Percentiles rank a stretch among this genome's conserved stretches.
phyloP scores from a whole-genome alignment of 129 eudicot species.

The Lonicera japonica region DNA sequence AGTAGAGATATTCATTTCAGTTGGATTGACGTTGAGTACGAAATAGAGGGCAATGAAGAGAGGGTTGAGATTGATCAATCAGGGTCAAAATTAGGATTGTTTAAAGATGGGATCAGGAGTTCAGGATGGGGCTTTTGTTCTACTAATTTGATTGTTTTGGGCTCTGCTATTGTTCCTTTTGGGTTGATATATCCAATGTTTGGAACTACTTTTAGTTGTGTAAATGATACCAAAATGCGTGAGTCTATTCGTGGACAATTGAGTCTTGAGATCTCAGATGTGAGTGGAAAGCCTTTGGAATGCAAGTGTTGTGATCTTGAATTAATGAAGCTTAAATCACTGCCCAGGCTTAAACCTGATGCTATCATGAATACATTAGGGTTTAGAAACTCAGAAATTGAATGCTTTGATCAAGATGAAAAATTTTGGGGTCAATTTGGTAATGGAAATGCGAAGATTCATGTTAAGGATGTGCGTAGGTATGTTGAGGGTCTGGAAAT shows the following conservation, averaged over 20 bases:
- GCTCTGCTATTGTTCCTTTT: slow-evolving; percentile 73
- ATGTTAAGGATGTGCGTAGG: slow-evolving; percentile 38
- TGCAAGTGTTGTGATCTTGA: slow-evolving; percentile 75
- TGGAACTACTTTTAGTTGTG: slow-evolving; percentile 27
- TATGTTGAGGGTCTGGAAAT: slow-evolving; percentile 17
- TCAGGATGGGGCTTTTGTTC: slow-evolving; percentile 86
- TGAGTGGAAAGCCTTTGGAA: slow-evolving; percentile 66
- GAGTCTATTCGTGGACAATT: slow-evolving; percentile 36
- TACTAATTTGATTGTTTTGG: slow-evolving; percentile 49
- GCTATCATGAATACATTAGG: slow-evolving; percentile 14
- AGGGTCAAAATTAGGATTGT: slow-evolving; percentile 11
- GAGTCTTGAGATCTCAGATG: slow-evolving; percentile 62
- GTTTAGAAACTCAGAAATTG: slow-evolving; percentile 23
- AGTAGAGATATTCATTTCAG: slow-evolving; percentile 64
- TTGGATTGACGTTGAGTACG: slow-evolving; percentile 53
- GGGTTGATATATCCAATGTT: slow-evolving; percentile 73
- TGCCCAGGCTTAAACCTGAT: slow-evolving; percentile 5
- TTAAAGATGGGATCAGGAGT: slow-evolving; percentile 35
- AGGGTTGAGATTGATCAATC: too few relatives aligned
- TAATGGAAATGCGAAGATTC: slow-evolving; percentile 35
- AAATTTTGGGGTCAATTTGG: slow-evolving; percentile 22
- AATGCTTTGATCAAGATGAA: neutral
- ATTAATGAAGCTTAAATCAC: slow-evolving; percentile 34
- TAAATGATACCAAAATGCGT: slow-evolving; percentile 11
- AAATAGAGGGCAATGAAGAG: slow-evolving; percentile 3